Base-by-base conservation (phyloP, 2,329 filamentous ascomycete genomes). In the Aspergillus aculeatus region DNA sequence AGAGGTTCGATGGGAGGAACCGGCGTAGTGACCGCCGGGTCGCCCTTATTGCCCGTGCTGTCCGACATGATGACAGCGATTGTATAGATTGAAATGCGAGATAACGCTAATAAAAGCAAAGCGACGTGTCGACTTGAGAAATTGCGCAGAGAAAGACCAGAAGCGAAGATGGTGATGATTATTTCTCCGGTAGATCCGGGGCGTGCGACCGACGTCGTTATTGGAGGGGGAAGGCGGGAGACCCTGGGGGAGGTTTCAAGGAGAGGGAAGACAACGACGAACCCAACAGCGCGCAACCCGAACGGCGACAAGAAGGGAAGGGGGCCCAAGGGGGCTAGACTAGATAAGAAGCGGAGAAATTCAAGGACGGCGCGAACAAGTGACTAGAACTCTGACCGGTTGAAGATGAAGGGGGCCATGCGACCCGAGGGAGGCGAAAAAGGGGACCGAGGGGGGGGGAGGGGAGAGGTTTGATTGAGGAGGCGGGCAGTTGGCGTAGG, bases 1-100 rank as follows among this genome's bases (percentile, higher is more conserved):
- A 56, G 61, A 29, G 61, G 44, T 35, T 59, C 56, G 38, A 53
- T 69, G 64, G 50, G 69, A 63, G 59, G 66, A 62, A 52, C 56
- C 64, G 57, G 62, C 54, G 29, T 63, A 53, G 56, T 63, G 57
- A 54, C 58, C 48, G 64, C 56, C 44, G 64, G 60, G 35, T 65
- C 64, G 50, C 64, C 60, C 49, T 62, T 66, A 60, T 48, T 49
- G 48, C 38, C 52, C 32, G 50, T 50, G 58, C 59, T 57, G 47
- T 59, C 62, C 56, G 62, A 47, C 16, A 50, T 44, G 47, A 21
- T 55, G 48, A 50, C 32, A 31, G n/a, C 4, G 23, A 47, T 41
- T 29, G 54, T 50, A 48, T 35, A 32, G n/a, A 29, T 47, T 32
- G 23, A 56, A 44, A 31, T 24, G 32, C 41, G 21, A 53, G 23